Base-by-base conservation (phyloP, 257 asterid species). In the Forsythia viridissima region DNA sequence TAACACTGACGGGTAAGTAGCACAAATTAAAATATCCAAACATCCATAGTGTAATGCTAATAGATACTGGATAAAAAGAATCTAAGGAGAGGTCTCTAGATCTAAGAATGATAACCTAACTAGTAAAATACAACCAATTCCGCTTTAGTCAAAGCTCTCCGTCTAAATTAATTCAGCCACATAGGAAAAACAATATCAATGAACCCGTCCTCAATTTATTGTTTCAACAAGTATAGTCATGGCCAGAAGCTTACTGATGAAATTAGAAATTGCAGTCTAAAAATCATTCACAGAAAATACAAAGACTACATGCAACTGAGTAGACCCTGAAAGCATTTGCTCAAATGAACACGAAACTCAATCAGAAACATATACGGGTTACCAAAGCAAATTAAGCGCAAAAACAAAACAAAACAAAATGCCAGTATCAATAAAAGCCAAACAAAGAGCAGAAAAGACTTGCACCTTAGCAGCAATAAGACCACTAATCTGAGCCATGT, bases 401-500 rank as follows among this genome's bases (percentile, higher is more conserved):
- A 63, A 48, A 75, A 48, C 16, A 36, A 12, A 15, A 42, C 77
- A 48, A 51, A 76, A 55, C 24, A 48, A 36, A 34, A 44, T n/a
- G 34, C 34, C 36, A 6, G 34, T 20, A 21, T 59, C 24, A 59
- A 42, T 15, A 3, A 52, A 46, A 4, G 34, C 52, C 20, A 80
- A 71, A 6, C 37, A 20, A 43, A 9, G 46, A 21, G 71, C 72
- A 77, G 51, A 34, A 43, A 52, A 44, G 78, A 78, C 41, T 13
- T 71, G 84, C 77, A 94, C 98, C 97, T 94, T 91, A 20, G 98
- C 97, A 85, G 98, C 99, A 87, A 96, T 84, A 81, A 93, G 97
- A 46, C 99, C 99, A 69, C 99, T 96, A 77, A 90, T 93, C 84
- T 96, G 99, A 85, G 99, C 98, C 99, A 96, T 96, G 82, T 96